phyloP scores from a whole-genome alignment of 2,329 filamentous ascomycete genomes.

The Pezicula neosporulosa region DNA sequence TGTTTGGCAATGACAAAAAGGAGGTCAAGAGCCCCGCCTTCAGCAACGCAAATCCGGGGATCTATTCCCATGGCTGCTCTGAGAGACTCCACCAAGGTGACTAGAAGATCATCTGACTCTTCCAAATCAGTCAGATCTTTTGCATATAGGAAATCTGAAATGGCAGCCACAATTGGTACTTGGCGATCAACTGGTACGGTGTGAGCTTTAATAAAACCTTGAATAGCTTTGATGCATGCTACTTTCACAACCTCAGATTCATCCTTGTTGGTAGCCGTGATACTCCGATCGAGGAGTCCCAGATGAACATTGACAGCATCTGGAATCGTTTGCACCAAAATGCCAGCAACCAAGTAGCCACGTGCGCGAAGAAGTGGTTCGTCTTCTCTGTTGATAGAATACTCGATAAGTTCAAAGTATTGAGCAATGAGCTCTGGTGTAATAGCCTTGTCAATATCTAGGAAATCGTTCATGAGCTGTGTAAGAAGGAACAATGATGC shows the following conservation, averaged over 20 bases:
- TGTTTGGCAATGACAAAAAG: constrained; percentile 88
- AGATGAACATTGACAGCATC: constrained; percentile 42
- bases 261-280: constrained; percentile 73
- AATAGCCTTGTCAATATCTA: constrained; percentile 73
- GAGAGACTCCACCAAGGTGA: constrained; percentile 83
- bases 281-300: constrained; percentile 65
- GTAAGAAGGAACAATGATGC: constrained; percentile 82
- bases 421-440: constrained; percentile 64
- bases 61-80: constrained; percentile 80
- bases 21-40: constrained; percentile 71
- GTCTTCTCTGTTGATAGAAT: constrained; percentile 64
- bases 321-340: constrained; percentile 66
- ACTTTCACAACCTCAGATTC: constrained; percentile 87
- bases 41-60: constrained; percentile 67
- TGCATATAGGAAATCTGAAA: constrained; percentile 70
- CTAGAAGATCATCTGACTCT: constrained; percentile 88
- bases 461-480: constrained; percentile 77
- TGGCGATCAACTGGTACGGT: constrained; percentile 55
- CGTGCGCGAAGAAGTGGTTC: constrained; percentile 79
- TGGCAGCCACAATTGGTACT: constrained; percentile 51
- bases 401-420: constrained; percentile 78
- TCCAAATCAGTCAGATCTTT: constrained; percentile 82
- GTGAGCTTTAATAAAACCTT: constrained; percentile 56
- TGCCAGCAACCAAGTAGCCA: constrained; percentile 82
- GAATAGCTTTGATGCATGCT: constrained; percentile 82